Conservation (phyloP, 192 early-diverging fungal genomes). For the Endogone sp. region DNA sequence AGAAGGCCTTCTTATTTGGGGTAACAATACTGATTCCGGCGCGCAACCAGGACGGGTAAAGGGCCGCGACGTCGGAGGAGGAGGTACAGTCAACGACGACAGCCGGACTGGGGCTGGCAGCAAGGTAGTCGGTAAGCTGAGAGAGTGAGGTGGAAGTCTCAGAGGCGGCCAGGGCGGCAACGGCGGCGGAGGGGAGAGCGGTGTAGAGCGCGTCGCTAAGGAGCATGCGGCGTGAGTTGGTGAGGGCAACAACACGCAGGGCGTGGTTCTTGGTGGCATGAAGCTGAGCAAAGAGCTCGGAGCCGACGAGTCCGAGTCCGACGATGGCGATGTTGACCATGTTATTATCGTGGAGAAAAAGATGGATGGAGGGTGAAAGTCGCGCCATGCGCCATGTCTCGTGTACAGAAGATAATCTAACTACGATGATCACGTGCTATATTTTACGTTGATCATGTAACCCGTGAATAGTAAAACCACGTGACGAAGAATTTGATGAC, state of each 20-base stretch:
- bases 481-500: no score
- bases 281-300: conserved; percentile 84
- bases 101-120: conserved; percentile 45
- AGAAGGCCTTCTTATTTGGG: conserved; percentile 98
- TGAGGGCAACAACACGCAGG: conserved; percentile 71
- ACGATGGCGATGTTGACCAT: conserved; percentile 87
- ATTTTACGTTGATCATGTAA: no score
- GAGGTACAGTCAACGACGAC: conserved; percentile 93
- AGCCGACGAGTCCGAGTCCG: conserved; percentile 92
- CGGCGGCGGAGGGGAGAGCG: conserved; percentile 43
- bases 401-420: no score
- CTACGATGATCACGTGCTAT: no score
- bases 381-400: no score
- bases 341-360: no score
- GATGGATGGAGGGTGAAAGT: no score
- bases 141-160: conserved; percentile 42
- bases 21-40: conserved; percentile 86
- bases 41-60: conserved; percentile 81
- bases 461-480: no score
- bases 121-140: conserved; percentile 52
- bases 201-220: conserved; percentile 43
- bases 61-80: conserved; percentile 67
- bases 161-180: conserved; percentile 33
- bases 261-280: conserved; percentile 40
- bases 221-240: conserved; percentile 72